These are phyloP conservation scores for Aureobasidium sp. DNA, from an alignment of 2,329 filamentous ascomycete species.

Conservation along the genomic window DNA sequence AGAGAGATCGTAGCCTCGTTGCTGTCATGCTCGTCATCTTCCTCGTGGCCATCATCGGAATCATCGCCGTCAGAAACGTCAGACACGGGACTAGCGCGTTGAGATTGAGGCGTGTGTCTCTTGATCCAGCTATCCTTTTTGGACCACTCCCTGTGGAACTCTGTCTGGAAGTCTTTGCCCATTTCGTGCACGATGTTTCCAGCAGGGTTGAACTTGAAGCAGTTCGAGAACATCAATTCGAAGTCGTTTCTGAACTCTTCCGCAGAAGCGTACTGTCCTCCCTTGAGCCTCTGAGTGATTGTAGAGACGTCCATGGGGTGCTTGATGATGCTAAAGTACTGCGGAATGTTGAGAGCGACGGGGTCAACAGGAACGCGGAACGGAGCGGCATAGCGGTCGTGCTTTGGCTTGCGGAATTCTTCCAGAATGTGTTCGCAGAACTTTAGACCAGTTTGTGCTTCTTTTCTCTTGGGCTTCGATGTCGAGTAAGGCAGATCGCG, in stretches of 20 bases:
- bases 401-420: constrained; percentile 69
- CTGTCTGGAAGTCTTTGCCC: constrained; percentile 64
- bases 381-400: constrained; percentile 60
- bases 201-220: constrained; percentile 82
- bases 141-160: constrained; percentile 70
- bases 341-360: constrained; percentile 85
- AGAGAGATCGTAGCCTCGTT: constrained; percentile 53
- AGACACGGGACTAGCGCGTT: constrained; percentile 57
- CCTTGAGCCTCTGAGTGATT: constrained; percentile 68
- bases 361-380: constrained; percentile 87
- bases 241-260: constrained; percentile 85
- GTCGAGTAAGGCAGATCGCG: constrained; percentile 85
- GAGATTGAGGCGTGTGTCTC: constrained; percentile 60
- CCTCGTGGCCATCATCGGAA: constrained; percentile 54
- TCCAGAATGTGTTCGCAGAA: constrained; percentile 79
- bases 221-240: constrained; percentile 78
- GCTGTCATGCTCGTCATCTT: constrained; percentile 35
- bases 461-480: constrained; percentile 83
- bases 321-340: constrained; percentile 90
- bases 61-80: constrained; percentile 65
- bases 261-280: constrained; percentile 69
- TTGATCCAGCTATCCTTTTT: constrained; percentile 77
- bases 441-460: constrained; percentile 77
- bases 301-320: constrained; percentile 91
- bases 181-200: constrained; percentile 66